Base-by-base conservation (phyloP, 2,329 filamentous ascomycete species). In the Ceratocystis alfenasii region DNA sequence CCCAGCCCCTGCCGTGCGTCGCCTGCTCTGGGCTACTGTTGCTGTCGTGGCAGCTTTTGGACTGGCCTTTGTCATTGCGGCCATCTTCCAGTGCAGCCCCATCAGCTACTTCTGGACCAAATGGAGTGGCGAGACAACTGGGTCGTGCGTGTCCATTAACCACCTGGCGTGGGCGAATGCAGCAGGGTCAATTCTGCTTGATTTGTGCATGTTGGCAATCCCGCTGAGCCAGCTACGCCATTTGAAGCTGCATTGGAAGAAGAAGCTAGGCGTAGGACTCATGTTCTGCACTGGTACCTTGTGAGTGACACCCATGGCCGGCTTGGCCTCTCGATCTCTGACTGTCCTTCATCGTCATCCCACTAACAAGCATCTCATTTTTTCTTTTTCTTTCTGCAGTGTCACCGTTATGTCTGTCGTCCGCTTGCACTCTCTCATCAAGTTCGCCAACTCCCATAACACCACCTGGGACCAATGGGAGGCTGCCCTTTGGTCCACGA, bases 51-150 rank as follows among this genome's bases (percentile, higher is more conserved):
- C 71, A 1, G 6, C 73, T 0, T 77, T 73, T 68, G 76, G 77
- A 2, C 3, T 76, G 22, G 69, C 71, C 0, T 81, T 78, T 66
- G 68, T 76, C 36, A 55, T 80, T 3, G 70, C 75, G 1, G 75
- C 72, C 7, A 70, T 79, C 10, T 78, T 81, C 62, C 76, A 80
- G 67, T 82, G 80, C 72, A 71, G 67, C 20, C 81, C 81, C 0
- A 73, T 83, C 33, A 71, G 70, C 7, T 78, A 74, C 66, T 79
- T 78, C 69, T 84, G 82, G 82, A 75, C 72, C 0, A 72, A 71
- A n/a, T 83, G 81, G 81, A 77, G 80, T 53, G 77, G 76, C 1
- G 70, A 76, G 67, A 74, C 77, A 53, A 41, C 71, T 1, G 81
- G 80, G 0, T 70, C 67, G 2, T 83, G 81, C 68, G 72, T 79